A percentile compares a stretch with the other conserved stretches of the same genome.
phyloP scores from a whole-genome alignment of 768 basidiomycete species.

The Termitomyces sp. region DNA sequence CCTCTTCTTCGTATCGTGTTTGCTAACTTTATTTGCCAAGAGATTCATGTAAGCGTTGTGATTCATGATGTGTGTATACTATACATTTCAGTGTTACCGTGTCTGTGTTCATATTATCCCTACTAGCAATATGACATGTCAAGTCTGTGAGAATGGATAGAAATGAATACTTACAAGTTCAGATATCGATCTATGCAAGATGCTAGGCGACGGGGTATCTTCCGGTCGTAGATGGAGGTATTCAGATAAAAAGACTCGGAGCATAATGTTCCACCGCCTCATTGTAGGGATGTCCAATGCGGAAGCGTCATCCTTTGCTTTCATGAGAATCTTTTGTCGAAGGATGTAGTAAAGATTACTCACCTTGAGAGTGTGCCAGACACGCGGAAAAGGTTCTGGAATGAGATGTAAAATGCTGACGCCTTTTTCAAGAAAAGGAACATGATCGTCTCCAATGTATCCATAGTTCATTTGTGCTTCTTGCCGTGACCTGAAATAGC shows the following conservation, averaged over 20 bases:
- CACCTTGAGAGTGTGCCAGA: conserved; percentile 79
- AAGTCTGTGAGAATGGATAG: background rate
- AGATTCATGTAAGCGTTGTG: background rate
- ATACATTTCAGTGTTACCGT: conserved; percentile 2
- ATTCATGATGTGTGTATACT: background rate
- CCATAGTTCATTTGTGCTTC: conserved; percentile 36
- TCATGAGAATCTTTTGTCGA: background rate
- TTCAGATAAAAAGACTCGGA: conserved; percentile 86
- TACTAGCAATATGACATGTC: conserved; percentile 14
- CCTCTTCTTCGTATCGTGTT: background rate
- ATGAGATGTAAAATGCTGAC: conserved; percentile 91
- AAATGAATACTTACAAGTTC: conserved; percentile 42
- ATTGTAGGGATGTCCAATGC: conserved; percentile 83
- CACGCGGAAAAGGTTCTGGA: conserved; percentile 78
- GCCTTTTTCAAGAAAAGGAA: conserved; percentile 80
- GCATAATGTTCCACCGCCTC: conserved; percentile 83
- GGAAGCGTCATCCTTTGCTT: conserved; percentile 79
- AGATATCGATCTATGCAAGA: conserved; percentile 29
- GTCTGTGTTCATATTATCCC: conserved; percentile 6
- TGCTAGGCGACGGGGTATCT: conserved; percentile 24
- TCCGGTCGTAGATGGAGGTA: conserved; percentile 72
- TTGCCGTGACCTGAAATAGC: conserved; percentile 62
- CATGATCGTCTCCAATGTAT: conserved; percentile 87
- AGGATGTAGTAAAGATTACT: conserved; percentile 28
- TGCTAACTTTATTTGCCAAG: background rate